Conservation (phyloP, 2,329 filamentous ascomycete genomes). For the Alternaria atra region DNA sequence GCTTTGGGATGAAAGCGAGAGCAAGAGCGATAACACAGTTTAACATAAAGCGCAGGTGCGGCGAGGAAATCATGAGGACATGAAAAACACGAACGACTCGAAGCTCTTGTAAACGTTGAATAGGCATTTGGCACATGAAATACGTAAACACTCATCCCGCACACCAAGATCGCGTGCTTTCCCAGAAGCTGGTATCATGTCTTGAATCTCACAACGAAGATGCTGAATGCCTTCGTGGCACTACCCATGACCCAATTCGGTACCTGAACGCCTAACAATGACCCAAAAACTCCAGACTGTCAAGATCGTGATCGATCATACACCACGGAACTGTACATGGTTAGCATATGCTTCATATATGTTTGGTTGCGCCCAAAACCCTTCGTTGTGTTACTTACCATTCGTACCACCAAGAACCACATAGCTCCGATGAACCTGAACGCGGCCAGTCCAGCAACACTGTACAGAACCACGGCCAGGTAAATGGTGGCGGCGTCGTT, state of each 20-base stretch:
- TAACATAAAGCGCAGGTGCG: background rate
- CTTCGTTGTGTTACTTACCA: conserved; percentile 41
- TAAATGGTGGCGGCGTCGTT: conserved; percentile 77
- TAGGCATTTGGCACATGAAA: conserved; percentile 9
- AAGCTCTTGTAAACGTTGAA: background rate
- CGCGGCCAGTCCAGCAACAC: conserved; percentile 80
- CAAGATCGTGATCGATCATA: conserved; percentile 35
- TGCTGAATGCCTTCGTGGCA: conserved; percentile 7
- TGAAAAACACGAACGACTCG: background rate
- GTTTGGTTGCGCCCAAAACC: background rate
- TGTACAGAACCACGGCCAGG: conserved; percentile 87
- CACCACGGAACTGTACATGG: conserved; percentile 59
- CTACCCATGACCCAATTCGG: conserved; percentile 10
- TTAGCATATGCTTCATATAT: conserved; percentile 34
- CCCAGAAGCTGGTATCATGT: conserved; percentile 30
- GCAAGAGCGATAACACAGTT: background rate
- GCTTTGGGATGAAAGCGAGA: background rate
- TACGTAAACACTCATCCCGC: conserved; percentile 12
- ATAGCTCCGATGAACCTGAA: conserved; percentile 89
- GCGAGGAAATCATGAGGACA: background rate
- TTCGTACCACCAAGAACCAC: conserved; percentile 81
- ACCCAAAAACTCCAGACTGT: background rate
- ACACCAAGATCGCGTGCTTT: conserved; percentile 9
- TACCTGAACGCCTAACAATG: conserved; percentile 13
- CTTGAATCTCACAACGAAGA: conserved; percentile 17